Percentiles rank a stretch among this genome's conserved stretches.
Conservation (phyloP, 2,329 filamentous ascomycete species). For the Fusarium protoensiforme region DNA sequence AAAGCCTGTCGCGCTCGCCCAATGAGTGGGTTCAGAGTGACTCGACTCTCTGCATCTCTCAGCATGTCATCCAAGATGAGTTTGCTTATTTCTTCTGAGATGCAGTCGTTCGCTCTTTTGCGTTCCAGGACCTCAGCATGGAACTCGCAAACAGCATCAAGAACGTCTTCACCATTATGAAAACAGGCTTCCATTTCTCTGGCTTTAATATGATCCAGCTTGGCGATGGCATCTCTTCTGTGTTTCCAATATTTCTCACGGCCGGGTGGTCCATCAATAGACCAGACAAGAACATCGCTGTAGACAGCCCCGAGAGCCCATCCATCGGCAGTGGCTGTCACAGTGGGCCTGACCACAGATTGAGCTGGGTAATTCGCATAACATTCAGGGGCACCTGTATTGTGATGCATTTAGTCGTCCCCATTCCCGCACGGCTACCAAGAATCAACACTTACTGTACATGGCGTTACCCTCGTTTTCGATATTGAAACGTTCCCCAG, state of each 20-base stretch:
- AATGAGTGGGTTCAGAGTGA: too few relatives aligned
- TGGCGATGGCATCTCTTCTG: not conserved
- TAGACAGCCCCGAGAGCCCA: slow-evolving; percentile 23
- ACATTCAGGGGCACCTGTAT: slow-evolving; percentile 8
- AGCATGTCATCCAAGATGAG: not conserved
- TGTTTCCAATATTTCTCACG: not conserved
- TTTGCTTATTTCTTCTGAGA: not conserved
- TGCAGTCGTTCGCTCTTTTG: not conserved
- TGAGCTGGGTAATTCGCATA: not conserved
- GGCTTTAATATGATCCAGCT: not conserved
- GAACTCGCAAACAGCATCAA: not conserved
- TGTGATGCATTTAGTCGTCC: too few relatives aligned
- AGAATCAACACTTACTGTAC: slow-evolving; percentile 28
- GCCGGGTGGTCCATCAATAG: not conserved
- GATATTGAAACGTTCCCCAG: rapidly evolving
- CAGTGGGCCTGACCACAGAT: not conserved
- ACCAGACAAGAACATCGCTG: slow-evolving; percentile 26
- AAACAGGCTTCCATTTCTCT: slow-evolving; percentile 1
- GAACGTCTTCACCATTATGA: not conserved
- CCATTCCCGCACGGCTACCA: too few relatives aligned
- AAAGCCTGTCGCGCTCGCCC: too few relatives aligned
- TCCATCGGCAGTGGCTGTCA: not conserved
- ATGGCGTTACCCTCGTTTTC: slow-evolving; percentile 10
- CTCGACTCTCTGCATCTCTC: too few relatives aligned
- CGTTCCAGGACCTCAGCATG: not conserved